Evolutionary conservation across 2,329 filamentous ascomycete genomes (phyloP).

Genomic region (Trichoderma koningiopsis): DNA sequence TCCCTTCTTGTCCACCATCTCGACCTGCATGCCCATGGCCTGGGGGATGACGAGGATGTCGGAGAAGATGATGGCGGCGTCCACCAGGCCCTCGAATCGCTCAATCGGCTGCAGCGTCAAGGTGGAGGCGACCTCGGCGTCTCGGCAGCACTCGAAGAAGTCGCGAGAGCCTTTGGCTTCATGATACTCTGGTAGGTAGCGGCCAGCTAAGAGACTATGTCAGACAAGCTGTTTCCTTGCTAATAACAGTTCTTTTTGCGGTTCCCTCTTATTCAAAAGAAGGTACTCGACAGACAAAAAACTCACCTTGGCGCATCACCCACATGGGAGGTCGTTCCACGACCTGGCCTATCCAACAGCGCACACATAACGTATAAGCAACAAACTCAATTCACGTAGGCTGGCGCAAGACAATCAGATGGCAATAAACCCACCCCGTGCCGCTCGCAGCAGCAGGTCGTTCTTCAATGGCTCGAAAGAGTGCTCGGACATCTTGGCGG

Average conservation of each 20-base stretch:
- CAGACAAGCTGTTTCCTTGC: neutral
- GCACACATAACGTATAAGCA: conserved; percentile 27
- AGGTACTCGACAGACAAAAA: neutral
- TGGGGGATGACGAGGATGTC: conserved; percentile 98
- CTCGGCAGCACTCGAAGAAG: conserved; percentile 97
- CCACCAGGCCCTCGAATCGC: conserved; percentile 84
- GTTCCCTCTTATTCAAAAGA: neutral
- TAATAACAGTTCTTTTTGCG: neutral
- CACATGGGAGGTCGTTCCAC: conserved; percentile 94
- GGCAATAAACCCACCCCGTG: conserved; percentile 68
- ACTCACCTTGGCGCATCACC: conserved; percentile 96
- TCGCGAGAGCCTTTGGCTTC: conserved; percentile 87
- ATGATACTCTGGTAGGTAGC: conserved; percentile 97
- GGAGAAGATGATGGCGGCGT: conserved; percentile 98
- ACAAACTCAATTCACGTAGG: conserved; percentile 25
- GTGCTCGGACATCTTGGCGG: conserved; percentile 57
- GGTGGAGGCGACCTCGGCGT: conserved; percentile 88
- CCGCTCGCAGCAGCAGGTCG: conserved; percentile 86
- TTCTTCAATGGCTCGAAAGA: conserved; percentile 86
- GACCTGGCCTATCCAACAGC: conserved; percentile 65
- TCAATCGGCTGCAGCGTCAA: conserved; percentile 94
- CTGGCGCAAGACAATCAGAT: conserved; percentile 19
- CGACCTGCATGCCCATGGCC: conserved; percentile 96
- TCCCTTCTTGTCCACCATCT: conserved; percentile 97
- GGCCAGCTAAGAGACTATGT: conserved; percentile 65